Percentiles rank a stretch among this genome's conserved stretches.
Evolutionary conservation across 805 yeast genomes (phyloP).

Genomic region (Metschnikowia proteae): DNA sequence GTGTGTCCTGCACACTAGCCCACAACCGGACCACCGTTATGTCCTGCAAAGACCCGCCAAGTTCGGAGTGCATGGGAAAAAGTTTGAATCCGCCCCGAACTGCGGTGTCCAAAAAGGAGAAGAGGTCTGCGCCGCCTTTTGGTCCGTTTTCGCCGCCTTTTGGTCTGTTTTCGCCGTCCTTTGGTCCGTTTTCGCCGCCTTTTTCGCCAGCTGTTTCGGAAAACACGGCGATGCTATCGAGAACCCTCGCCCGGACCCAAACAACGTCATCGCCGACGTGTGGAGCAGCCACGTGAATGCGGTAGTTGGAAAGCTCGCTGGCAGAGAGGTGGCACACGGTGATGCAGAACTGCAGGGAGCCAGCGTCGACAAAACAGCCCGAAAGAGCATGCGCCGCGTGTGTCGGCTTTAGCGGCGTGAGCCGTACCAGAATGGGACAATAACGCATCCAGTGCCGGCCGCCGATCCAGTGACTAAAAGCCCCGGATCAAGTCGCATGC

Average conservation of each 20-base stretch:
- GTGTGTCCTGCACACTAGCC: background rate
- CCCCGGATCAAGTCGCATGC: too few species aligned
- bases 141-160: background rate
- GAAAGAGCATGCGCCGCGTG: conserved; percentile 4
- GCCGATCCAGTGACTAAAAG: too few species aligned
- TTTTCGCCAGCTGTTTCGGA: background rate
- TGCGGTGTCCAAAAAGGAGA: background rate
- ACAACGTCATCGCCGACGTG: conserved; percentile 3
- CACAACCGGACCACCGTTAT: background rate
- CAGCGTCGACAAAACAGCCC: conserved; percentile 4
- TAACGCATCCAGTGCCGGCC: conserved; percentile 4
- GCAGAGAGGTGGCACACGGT: conserved; percentile 9
- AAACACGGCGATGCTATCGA: conserved; percentile 1
- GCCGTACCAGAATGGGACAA: conserved; percentile 11
- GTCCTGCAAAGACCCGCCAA: background rate
- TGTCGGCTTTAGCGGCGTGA: background rate
- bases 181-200: background rate
- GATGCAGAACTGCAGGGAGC: background rate
- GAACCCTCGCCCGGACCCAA: conserved; percentile 8
- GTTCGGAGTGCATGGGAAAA: conserved; percentile 7
- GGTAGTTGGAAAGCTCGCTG: background rate
- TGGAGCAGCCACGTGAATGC: conserved; percentile 9
- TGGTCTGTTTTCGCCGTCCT: background rate
- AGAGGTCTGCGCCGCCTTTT: background rate
- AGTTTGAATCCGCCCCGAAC: conserved; percentile 9